Conservation (phyloP, 768 basidiomycete genomes). For the Suillus discolor region DNA sequence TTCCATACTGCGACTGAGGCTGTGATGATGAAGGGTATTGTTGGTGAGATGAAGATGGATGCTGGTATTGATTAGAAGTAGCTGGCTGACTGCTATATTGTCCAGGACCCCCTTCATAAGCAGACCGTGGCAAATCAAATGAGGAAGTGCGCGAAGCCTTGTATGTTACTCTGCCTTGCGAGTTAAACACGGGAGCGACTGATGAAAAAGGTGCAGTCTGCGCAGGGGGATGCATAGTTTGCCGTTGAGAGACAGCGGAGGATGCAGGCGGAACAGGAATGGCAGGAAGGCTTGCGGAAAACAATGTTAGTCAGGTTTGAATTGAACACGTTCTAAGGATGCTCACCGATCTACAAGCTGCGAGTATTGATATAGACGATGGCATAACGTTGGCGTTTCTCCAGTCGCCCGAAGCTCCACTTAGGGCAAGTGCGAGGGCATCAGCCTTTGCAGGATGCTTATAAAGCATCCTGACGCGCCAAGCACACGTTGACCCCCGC, state of each 20-base stretch:
- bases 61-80: constrained; percentile 25
- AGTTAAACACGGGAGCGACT: not conserved
- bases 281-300: too few species aligned
- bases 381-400: too few species aligned
- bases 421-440: too few species aligned
- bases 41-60: constrained; percentile 21
- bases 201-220: not conserved
- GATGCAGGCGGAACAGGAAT: not conserved
- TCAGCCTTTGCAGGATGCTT: too few species aligned
- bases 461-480: too few species aligned
- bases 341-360: too few species aligned
- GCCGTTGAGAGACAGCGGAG: not conserved
- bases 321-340: too few species aligned
- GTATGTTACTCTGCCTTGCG: constrained; percentile 1
- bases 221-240: not conserved
- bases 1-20: constrained; percentile 24
- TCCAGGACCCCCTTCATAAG: constrained; percentile 20
- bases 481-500: too few species aligned
- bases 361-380: too few species aligned
- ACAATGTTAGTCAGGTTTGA: too few species aligned
- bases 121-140: constrained; percentile 9
- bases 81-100: constrained; percentile 16
- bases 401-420: too few species aligned
- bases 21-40: constrained; percentile 29
- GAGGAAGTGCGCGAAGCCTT: not conserved